Percentiles rank a stretch among this genome's conserved stretches.
Evolutionary conservation across 208 protist genomes (phyloP).

Genomic region (Acanthamoeba castellanii): DNA sequence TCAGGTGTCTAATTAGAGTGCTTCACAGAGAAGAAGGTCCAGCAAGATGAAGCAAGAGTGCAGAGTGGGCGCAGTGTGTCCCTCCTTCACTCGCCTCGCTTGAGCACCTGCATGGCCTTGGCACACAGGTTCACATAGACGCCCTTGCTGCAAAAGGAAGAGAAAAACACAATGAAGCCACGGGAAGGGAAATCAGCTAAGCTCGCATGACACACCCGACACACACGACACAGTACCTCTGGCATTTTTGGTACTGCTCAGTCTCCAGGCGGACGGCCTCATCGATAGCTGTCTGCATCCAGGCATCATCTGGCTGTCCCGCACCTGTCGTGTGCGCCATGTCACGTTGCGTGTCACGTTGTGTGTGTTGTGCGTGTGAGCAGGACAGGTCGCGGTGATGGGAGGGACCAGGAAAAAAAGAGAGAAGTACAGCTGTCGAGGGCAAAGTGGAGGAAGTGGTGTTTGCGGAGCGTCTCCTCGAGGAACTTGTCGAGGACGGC

Average conservation of each 20-base stretch:
- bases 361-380: neutral
- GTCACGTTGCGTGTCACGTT: too few relatives aligned
- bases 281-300: constrained; percentile 11
- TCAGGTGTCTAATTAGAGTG: too few relatives aligned
- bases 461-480: neutral
- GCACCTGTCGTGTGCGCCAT: too few relatives aligned
- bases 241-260: constrained; percentile 15
- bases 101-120: neutral
- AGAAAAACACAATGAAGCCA: neutral
- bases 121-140: constrained; percentile 10
- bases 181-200: too few relatives aligned
- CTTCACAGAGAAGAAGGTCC: too few relatives aligned
- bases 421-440: neutral
- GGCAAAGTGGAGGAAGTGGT: constrained; percentile 25
- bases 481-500: constrained; percentile 3
- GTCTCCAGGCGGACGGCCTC: neutral
- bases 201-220: neutral
- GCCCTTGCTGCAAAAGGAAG: neutral
- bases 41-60: too few relatives aligned
- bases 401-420: neutral
- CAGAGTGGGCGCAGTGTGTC: too few relatives aligned
- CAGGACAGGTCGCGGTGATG: too few relatives aligned
- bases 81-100: too few relatives aligned
- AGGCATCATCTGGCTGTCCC: neutral
- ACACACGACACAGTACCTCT: neutral